These are phyloP conservation scores for Haplosporangium sp. DNA, from an alignment of 371 early-diverging fungal genomes.

Conservation along the genomic window DNA sequence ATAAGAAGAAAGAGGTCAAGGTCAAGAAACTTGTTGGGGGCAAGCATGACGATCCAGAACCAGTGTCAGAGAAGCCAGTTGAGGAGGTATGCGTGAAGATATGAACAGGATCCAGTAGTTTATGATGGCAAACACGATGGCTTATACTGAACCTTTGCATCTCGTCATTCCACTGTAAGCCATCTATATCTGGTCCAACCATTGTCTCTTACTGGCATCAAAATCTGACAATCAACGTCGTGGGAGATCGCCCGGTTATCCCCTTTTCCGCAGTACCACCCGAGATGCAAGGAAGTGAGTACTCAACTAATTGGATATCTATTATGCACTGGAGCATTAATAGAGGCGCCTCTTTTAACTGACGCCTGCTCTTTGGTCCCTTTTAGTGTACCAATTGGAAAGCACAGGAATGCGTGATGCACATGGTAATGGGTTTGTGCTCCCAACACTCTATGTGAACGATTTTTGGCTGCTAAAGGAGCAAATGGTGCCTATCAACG, in stretches of 20 bases:
- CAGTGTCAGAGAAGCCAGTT: constrained; percentile 29
- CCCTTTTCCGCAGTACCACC: constrained; percentile 66
- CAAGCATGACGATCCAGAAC: constrained; percentile 56
- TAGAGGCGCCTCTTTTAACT: not conserved
- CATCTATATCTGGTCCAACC: constrained; percentile 54
- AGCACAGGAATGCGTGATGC: constrained; percentile 49
- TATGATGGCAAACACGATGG: not conserved
- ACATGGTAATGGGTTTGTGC: constrained; percentile 63
- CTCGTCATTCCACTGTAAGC: constrained; percentile 7
- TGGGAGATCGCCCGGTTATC: constrained; percentile 62
- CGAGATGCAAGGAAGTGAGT: constrained; percentile 62
- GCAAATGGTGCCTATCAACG: constrained; percentile 77
- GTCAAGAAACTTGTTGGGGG: constrained; percentile 77
- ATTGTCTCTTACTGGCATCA: constrained; percentile 88
- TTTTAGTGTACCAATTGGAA: constrained; percentile 63
- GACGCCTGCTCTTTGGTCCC: not conserved
- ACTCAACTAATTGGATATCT: not conserved
- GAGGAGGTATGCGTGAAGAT: constrained; percentile 32
- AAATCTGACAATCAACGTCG: constrained; percentile 81
- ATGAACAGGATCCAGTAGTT: not conserved
- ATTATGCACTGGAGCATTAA: not conserved
- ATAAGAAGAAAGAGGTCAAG: constrained; percentile 66
- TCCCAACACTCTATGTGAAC: constrained; percentile 83
- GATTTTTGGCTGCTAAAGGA: constrained; percentile 91
- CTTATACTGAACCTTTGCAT: not conserved